Evolutionary conservation across 306 rosid species (phyloP).

Genomic region (Rubus idaeus): DNA sequence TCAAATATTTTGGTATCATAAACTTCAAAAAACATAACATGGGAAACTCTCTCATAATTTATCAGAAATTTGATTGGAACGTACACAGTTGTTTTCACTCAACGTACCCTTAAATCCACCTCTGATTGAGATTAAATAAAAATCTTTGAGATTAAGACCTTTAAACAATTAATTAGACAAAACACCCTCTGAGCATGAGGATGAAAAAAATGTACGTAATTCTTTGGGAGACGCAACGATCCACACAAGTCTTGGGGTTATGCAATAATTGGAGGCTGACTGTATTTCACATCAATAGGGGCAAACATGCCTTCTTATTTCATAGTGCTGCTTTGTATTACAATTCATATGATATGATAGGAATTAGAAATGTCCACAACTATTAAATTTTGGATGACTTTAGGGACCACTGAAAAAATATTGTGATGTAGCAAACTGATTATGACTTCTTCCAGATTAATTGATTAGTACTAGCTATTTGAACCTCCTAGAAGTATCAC

Average conservation of each 20-base stretch:
- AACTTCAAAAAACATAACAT: no score
- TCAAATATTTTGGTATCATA: no score
- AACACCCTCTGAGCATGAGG: no score
- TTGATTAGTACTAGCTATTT: background rate
- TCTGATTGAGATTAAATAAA: no score
- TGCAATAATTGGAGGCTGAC: background rate
- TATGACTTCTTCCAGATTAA: background rate
- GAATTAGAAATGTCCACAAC: background rate
- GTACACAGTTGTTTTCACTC: no score
- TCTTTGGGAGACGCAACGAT: background rate
- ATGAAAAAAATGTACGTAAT: background rate
- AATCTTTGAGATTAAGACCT: no score
- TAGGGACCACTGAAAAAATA: background rate
- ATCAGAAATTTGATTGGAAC: no score
- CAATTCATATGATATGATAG: background rate
- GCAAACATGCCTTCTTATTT: background rate
- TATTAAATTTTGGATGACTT: background rate
- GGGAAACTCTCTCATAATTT: no score
- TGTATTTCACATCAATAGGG: background rate
- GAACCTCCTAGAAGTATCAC: background rate
- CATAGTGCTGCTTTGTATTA: background rate
- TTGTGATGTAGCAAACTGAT: background rate
- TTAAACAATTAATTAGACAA: no score
- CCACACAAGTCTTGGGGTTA: background rate
- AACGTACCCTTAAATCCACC: no score